Evolutionary conservation across 768 basidiomycete genomes (phyloP).

Genomic region (Goffeauzyma gilvescens): DNA sequence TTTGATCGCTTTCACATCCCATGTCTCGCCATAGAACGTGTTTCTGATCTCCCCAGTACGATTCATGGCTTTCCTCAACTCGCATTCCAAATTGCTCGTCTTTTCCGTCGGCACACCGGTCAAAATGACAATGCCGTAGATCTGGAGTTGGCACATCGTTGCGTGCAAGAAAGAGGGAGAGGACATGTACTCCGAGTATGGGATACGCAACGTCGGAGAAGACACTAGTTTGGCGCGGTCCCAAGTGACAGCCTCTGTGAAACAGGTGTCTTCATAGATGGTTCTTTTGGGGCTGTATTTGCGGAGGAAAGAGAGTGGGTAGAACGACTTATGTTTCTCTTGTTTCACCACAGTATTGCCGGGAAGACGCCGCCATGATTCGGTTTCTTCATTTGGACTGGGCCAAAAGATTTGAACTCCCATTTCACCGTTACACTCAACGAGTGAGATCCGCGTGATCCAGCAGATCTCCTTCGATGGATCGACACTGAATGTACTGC

Average conservation of each 20-base stretch:
- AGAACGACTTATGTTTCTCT: conserved; percentile 8
- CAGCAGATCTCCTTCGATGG: conserved; percentile 37
- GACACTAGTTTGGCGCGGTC: conserved; percentile 35
- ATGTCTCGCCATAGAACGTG: conserved; percentile 76
- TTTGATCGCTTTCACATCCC: conserved; percentile 59
- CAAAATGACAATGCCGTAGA: conserved; percentile 56
- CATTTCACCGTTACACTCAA: conserved; percentile 23
- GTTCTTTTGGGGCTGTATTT: not conserved
- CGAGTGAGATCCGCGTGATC: conserved; percentile 34
- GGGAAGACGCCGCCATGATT: not conserved
- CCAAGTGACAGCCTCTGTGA: conserved; percentile 39
- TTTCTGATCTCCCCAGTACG: conserved; percentile 55
- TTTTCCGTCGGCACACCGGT: conserved; percentile 47
- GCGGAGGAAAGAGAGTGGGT: conserved; percentile 8
- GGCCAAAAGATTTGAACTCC: conserved; percentile 43
- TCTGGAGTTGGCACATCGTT: conserved; percentile 51
- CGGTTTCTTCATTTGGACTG: not conserved
- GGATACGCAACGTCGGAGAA: conserved; percentile 38
- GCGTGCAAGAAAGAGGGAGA: conserved; percentile 36
- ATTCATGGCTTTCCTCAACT: conserved; percentile 44
- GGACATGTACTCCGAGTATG: conserved; percentile 39
- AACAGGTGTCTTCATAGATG: conserved; percentile 23
- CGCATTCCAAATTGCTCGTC: conserved; percentile 46
- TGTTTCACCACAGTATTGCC: not conserved
- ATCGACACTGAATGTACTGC: conserved; percentile 50